These are phyloP conservation scores for Pseudocercospora crystallina DNA, from an alignment of 2,329 filamentous ascomycete genomes.

Conservation along the genomic window DNA sequence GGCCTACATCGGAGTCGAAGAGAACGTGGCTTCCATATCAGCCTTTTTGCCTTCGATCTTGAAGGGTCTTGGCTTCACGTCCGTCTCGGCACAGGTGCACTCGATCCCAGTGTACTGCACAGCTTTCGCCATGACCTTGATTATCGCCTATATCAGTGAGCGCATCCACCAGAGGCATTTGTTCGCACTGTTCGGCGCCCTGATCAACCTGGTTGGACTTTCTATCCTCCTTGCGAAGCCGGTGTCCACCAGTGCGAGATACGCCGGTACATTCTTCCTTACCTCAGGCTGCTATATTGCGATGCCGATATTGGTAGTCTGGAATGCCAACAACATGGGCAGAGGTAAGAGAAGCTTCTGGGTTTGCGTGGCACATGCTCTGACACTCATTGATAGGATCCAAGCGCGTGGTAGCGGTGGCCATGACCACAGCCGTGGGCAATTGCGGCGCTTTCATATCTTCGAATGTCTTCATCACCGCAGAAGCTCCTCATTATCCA, in stretches of 20 bases:
- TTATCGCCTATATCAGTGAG: slow-evolving; percentile 28
- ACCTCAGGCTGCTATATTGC: slow-evolving; percentile 29
- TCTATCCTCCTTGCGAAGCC: slow-evolving; percentile 30
- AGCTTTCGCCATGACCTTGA: slow-evolving; percentile 11
- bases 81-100: slow-evolving; percentile 15
- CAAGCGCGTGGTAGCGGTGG: slow-evolving; percentile 27
- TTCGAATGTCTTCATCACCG: slow-evolving; percentile 12
- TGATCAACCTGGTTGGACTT: slow-evolving; percentile 36
- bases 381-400: slow-evolving; percentile 29
- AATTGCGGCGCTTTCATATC: slow-evolving; percentile 17
- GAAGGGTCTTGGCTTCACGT: slow-evolving; percentile 14
- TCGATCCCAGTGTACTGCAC: slow-evolving; percentile 14
- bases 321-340: slow-evolving; percentile 43
- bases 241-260: slow-evolving; percentile 32
- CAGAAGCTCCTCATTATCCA: slow-evolving; percentile 10
- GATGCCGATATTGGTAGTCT: slow-evolving; percentile 39
- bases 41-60: slow-evolving; percentile 17
- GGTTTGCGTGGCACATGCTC: too few relatives aligned
- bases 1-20: slow-evolving; percentile 8
- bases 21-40: slow-evolving; percentile 19
- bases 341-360: slow-evolving; percentile 37
- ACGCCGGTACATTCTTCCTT: slow-evolving; percentile 40
- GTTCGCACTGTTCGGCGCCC: slow-evolving; percentile 39
- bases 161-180: slow-evolving; percentile 33
- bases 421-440: slow-evolving; percentile 19